phyloP scores from a whole-genome alignment of 805 yeast species.

The Kodamaea sagamina region DNA sequence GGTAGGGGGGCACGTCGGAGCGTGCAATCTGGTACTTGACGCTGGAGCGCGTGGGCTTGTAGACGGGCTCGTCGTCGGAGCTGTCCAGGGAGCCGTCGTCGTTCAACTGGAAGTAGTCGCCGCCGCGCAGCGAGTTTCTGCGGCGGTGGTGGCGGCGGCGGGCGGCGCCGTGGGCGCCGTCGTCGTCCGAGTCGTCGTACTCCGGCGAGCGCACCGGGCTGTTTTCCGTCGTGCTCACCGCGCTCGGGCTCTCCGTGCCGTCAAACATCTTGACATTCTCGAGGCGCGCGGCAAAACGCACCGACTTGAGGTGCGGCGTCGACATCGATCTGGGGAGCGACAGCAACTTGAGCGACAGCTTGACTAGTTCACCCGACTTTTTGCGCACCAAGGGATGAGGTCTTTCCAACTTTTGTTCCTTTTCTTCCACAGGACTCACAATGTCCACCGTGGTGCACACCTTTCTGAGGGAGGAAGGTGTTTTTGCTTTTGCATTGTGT shows the following conservation, averaged over 20 bases:
- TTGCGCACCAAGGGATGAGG: slow-evolving; percentile 17
- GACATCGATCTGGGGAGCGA: slow-evolving; percentile 26
- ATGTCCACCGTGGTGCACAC: not conserved
- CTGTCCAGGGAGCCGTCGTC: slow-evolving; percentile 22
- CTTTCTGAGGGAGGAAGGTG: slow-evolving; percentile 4
- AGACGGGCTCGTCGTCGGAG: slow-evolving; percentile 24
- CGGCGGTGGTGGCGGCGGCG: slow-evolving; percentile 7
- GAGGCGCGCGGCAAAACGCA: slow-evolving; percentile 61
- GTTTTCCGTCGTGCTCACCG: slow-evolving; percentile 56
- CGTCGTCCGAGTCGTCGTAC: slow-evolving; percentile 10
- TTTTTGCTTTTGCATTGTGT: slow-evolving; percentile 2
- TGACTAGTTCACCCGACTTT: slow-evolving; percentile 26
- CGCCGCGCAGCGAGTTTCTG: slow-evolving; percentile 4
- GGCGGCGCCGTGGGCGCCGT: slow-evolving; percentile 2
- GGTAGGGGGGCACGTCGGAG: slow-evolving; percentile 17
- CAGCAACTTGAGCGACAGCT: slow-evolving; percentile 27
- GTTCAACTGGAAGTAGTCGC: slow-evolving; percentile 31
- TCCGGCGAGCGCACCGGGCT: slow-evolving; percentile 48
- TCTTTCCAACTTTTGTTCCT: slow-evolving; percentile 9
- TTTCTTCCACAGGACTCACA: slow-evolving; percentile 6
- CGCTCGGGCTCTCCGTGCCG: slow-evolving; percentile 58
- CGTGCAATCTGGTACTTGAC: slow-evolving; percentile 15
- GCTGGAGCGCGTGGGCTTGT: slow-evolving; percentile 2
- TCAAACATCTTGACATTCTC: slow-evolving; percentile 67
- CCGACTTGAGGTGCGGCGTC: slow-evolving; percentile 49